Base-by-base conservation (phyloP, 1,284 basidiomycete genomes). In the Earliella scabrosa region DNA sequence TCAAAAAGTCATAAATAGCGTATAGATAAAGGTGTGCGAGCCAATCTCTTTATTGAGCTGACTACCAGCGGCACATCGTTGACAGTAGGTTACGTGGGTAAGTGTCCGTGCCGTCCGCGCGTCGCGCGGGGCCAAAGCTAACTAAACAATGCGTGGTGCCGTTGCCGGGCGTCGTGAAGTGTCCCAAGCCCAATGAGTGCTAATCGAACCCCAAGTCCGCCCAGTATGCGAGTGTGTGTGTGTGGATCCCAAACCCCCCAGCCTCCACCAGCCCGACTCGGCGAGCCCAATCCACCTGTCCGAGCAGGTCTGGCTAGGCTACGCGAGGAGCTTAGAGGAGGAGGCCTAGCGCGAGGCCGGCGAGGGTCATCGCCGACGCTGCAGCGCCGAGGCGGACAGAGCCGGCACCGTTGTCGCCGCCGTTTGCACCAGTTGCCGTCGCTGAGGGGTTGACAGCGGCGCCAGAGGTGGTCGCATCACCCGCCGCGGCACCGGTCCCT, bases 281-380 rank as follows among this genome's bases (percentile, higher is more conserved):
- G 52, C 49, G 47, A 58, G 51, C 60, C 51, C 60, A 56, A 54
- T 56, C 57, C 40, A 52, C 54, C 53, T 52, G 45, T 29, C 29
- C 34, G 35, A 5, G 52, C 26, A 32, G 35, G 49, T 26, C 5
- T 24, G 26, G 27, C 55, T 41, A 41, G 39, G 27, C 23, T 44
- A 45, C 31, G 24, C 24, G 29, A 41, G 34, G 41, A 49, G 54
- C 54, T 62, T 39, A 78, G 53, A 78, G 66, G 26, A 74, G 43
- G 51, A 75, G 55, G 34, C 75, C 76, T 21, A 70, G 70, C 23
- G 73, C 61, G 50, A 77, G 63, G 40, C 73, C 76, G 35, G 70
- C 63, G 43, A 69, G 60, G 20, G 73, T 65, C 45, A 79, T 58
- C 29, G 73, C 16, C 7, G 67, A 63, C 26, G 71, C 69, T 34